These are phyloP conservation scores for Ogataea degrootiae DNA, from an alignment of 805 yeast genomes.

Conservation along the genomic window DNA sequence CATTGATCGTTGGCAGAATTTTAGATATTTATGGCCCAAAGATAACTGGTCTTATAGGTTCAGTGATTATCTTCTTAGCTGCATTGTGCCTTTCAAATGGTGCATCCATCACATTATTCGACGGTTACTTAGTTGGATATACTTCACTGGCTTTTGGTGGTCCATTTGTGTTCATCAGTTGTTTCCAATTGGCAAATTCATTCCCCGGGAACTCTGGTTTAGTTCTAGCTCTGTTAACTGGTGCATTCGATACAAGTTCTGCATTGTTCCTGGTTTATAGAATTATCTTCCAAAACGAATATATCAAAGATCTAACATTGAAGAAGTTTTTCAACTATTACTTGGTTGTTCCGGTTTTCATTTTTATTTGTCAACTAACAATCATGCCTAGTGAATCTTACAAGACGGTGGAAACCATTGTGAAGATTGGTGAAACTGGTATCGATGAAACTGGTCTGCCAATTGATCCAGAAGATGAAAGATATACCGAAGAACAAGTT, in stretches of 20 bases:
- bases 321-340: constrained; percentile 61
- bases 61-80: constrained; percentile 54
- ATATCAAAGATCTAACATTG: constrained; percentile 37
- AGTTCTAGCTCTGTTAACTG: constrained; percentile 76
- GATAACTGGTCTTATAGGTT: constrained; percentile 71
- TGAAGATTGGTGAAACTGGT: constrained; percentile 67
- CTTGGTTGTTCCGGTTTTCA: constrained; percentile 72
- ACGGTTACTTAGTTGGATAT: constrained; percentile 73
- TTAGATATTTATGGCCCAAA: constrained; percentile 80
- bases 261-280: constrained; percentile 79
- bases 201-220: constrained; percentile 82
- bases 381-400: constrained; percentile 80
- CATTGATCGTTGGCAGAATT: constrained; percentile 76
- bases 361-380: constrained; percentile 63
- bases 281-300: constrained; percentile 47
- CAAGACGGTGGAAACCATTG: constrained; percentile 63
- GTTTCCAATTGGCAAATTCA: constrained; percentile 84
- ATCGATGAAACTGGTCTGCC: constrained; percentile 66
- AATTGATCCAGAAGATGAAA: constrained; percentile 40
- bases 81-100: constrained; percentile 32
- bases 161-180: constrained; percentile 86
- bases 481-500: constrained; percentile 20
- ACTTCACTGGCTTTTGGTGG: constrained; percentile 81
- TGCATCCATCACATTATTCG: constrained; percentile 31
- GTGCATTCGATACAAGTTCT: constrained; percentile 93